These are phyloP conservation scores for Globisporangium lucens DNA, from an alignment of 352 stramenopile genomes.

Conservation along the genomic window DNA sequence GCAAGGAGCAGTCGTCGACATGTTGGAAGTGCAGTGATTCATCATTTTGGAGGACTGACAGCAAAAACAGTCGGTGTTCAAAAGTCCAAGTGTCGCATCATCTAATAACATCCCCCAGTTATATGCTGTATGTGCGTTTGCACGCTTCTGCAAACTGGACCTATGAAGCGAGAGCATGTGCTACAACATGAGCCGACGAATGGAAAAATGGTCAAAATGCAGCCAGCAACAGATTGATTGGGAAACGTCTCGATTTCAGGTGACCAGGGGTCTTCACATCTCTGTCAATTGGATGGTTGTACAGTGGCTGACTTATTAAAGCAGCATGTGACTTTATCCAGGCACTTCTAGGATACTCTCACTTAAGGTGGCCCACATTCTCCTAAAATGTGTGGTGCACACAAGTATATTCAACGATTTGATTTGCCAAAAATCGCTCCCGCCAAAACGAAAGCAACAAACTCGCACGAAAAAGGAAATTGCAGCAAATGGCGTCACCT, in stretches of 20 bases:
- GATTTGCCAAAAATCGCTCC: neutral
- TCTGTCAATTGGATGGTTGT: neutral
- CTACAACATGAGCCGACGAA: neutral
- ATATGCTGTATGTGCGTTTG: neutral
- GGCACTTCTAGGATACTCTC: neutral
- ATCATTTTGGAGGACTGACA: neutral
- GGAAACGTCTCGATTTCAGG: too few relatives aligned
- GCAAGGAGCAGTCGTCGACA: neutral
- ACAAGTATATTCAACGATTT: neutral
- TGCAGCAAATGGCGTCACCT: neutral
- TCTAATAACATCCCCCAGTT: neutral
- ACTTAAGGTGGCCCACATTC: neutral
- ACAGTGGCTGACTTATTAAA: neutral
- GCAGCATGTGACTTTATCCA: neutral
- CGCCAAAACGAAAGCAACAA: slow-evolving; percentile 4
- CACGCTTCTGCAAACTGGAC: neutral
- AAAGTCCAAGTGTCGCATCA: neutral
- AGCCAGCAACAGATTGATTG: neutral
- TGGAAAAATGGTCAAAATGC: neutral
- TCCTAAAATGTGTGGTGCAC: neutral
- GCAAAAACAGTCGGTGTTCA: neutral
- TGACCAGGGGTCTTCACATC: too few relatives aligned
- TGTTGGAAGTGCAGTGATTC: neutral
- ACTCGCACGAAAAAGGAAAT: neutral
- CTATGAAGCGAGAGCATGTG: neutral